Conservation (phyloP, 306 rosid genomes). For the Medicago lupulina region DNA sequence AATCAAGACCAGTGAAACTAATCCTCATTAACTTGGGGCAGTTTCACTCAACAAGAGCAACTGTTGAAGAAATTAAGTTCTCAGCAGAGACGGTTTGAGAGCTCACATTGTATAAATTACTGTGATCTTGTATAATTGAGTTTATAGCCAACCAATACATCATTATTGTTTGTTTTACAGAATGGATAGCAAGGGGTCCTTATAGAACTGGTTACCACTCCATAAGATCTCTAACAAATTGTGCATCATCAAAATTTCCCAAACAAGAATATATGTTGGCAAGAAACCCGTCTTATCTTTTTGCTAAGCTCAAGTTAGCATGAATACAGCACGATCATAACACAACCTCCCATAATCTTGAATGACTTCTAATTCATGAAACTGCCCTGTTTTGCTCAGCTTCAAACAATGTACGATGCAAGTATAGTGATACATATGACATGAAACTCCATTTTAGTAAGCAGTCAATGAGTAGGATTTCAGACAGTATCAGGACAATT, state of each 20-base stretch:
- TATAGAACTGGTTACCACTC: conserved; percentile 58
- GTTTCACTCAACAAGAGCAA: background rate
- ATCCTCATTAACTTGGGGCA: background rate
- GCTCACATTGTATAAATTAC: background rate
- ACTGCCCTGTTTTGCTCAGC: conserved; percentile 63
- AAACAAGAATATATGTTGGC: conserved; percentile 70
- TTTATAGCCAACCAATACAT: conserved; percentile 19
- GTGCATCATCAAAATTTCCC: conserved; percentile 82
- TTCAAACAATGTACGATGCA: conserved; percentile 65
- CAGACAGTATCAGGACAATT: background rate
- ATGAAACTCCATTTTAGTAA: conserved; percentile 31
- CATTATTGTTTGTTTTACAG: conserved; percentile 33
- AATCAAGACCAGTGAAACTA: no score
- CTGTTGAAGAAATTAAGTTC: background rate
- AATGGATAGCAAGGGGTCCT: conserved; percentile 55
- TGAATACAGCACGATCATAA: conserved; percentile 74
- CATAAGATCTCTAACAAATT: conserved; percentile 60
- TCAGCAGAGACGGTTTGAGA: background rate
- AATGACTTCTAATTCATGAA: conserved; percentile 67
- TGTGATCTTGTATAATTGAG: conserved; percentile 4
- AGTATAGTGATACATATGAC: conserved; percentile 61
- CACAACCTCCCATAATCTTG: conserved; percentile 77
- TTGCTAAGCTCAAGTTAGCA: conserved; percentile 64
- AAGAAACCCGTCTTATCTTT: conserved; percentile 71
- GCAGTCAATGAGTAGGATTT: conserved; percentile 7